phyloP scores from a whole-genome alignment of 2,329 filamentous ascomycete species.

The Pestalotiopsis fici region DNA sequence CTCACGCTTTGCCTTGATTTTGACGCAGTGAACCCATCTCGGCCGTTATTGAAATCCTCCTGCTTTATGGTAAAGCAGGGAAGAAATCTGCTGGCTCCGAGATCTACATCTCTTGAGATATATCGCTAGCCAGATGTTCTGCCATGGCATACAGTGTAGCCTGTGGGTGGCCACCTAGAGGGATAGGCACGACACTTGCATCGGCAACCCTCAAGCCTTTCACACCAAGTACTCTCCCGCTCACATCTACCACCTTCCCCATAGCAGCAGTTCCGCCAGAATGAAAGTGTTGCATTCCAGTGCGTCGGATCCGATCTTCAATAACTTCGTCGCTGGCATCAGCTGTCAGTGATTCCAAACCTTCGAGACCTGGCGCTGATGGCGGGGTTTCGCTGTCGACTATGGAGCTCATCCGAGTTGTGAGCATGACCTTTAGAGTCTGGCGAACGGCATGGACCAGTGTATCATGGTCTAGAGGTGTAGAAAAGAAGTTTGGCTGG shows the following conservation, averaged over 20 bases:
- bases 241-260: slow-evolving; percentile 20
- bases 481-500: slow-evolving; percentile 7
- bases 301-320: slow-evolving; percentile 21
- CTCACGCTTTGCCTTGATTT: too few relatives aligned
- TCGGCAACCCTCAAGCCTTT: slow-evolving; percentile 20
- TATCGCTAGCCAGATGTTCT: slow-evolving; percentile 13
- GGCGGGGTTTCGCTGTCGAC: slow-evolving; percentile 22
- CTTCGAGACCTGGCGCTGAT: slow-evolving; percentile 15
- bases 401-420: slow-evolving; percentile 16
- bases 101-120: not conserved
- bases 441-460: not conserved
- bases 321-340: slow-evolving; percentile 22
- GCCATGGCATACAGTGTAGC: slow-evolving; percentile 22
- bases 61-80: too few relatives aligned
- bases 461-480: not conserved
- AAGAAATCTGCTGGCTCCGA: too few relatives aligned
- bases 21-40: too few relatives aligned
- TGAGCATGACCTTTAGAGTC: slow-evolving; percentile 13
- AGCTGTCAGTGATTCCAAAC: slow-evolving; percentile 17
- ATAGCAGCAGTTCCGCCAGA: slow-evolving; percentile 23
- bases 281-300: slow-evolving; percentile 15
- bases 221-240: slow-evolving; percentile 22
- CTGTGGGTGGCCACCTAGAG: slow-evolving; percentile 21
- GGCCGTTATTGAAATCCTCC: too few relatives aligned
- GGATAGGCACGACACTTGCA: slow-evolving; percentile 25